Base-by-base conservation (phyloP, 1,284 basidiomycete genomes). In the Amylostereum chailletii region DNA sequence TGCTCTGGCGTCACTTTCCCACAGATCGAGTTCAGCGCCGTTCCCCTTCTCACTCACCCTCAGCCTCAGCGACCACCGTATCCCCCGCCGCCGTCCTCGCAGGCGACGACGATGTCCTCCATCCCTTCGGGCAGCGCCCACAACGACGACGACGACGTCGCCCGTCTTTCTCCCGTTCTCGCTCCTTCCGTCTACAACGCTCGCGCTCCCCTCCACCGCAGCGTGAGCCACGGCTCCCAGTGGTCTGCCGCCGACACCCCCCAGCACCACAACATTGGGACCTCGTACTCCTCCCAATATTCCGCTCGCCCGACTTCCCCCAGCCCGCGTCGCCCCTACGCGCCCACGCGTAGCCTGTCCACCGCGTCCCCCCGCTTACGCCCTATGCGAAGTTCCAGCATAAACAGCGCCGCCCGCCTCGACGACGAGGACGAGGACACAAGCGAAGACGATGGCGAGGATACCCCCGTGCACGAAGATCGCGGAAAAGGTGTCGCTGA, bases 251-350 rank as follows among this genome's bases (percentile, higher is more conserved):
- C 65, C 31, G 78, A 81, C 34, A 76, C 77, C 6, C 79, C 80
- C 29, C 69, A 67, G 26, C 82, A 83, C 59, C 79, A 81, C 62
- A 69, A 78, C 56, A 76, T 81, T 59, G 84, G 80, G 45, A 80
- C 81, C 5, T 83, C 84, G 3, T 83, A 84, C 63, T 80, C 65
- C 72, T 27, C 51, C 46, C 38, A 38, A 39, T 19, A 19, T 19
- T 42, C 55, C 63, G 46, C 56, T 69, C 10, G 72, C 44, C 65
- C 73, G 4, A 59, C 68, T n/a, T 70, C 71, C 10, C 68, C 74
- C 8, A 56, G 67, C 49, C 53, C 64, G 39, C 65, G 70, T 46
- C 70, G 68, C 40, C 59, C 69, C 30, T 71, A 7, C n/a, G 27
- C 42, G 42, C 27, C 6, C 5, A 7, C 29, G 27, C 42, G 42